Conservation (phyloP, 805 yeast species). For the Cyberlindnera galapagoensis region DNA sequence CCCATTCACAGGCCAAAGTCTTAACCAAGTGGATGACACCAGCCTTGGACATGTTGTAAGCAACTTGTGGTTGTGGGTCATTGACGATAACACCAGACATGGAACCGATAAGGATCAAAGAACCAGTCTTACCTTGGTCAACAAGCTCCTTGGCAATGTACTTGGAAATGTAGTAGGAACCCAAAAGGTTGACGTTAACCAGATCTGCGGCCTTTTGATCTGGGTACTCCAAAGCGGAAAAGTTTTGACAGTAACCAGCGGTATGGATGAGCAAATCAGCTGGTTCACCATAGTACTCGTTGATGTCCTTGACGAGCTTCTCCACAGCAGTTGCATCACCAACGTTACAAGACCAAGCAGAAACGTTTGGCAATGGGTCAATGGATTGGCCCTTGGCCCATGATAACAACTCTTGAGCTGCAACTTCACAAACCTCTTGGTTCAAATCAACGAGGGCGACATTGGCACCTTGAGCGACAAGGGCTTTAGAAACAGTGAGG, state of each 20-base stretch:
- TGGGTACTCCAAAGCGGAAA: conserved; percentile 72
- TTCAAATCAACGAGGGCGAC: conserved; percentile 68
- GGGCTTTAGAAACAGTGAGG: conserved; percentile 54
- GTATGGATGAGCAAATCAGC: conserved; percentile 66
- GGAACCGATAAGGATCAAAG: conserved; percentile 66
- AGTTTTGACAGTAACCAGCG: conserved; percentile 84
- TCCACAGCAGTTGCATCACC: conserved; percentile 58
- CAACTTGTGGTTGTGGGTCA: conserved; percentile 74
- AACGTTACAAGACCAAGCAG: conserved; percentile 71
- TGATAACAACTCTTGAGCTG: conserved; percentile 39
- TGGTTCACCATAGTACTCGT: conserved; percentile 51
- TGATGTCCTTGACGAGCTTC: conserved; percentile 43
- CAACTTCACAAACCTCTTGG: conserved; percentile 51
- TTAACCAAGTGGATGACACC: conserved; percentile 77
- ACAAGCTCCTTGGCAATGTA: conserved; percentile 65
- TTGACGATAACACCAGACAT: conserved; percentile 76
- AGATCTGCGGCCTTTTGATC: conserved; percentile 60
- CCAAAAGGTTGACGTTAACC: conserved; percentile 66
- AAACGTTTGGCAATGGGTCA: conserved; percentile 31
- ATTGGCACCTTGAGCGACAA: conserved; percentile 71
- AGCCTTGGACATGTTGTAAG: conserved; percentile 82
- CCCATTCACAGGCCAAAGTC: conserved; percentile 79
- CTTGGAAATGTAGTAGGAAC: conserved; percentile 70
- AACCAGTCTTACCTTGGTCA: conserved; percentile 45
- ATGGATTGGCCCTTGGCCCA: conserved; percentile 39